A percentile compares a stretch with the other conserved stretches of the same genome.
Evolutionary conservation across 2,329 filamentous ascomycete genomes (phyloP).

Genomic region (Xylariaceae sp.): DNA sequence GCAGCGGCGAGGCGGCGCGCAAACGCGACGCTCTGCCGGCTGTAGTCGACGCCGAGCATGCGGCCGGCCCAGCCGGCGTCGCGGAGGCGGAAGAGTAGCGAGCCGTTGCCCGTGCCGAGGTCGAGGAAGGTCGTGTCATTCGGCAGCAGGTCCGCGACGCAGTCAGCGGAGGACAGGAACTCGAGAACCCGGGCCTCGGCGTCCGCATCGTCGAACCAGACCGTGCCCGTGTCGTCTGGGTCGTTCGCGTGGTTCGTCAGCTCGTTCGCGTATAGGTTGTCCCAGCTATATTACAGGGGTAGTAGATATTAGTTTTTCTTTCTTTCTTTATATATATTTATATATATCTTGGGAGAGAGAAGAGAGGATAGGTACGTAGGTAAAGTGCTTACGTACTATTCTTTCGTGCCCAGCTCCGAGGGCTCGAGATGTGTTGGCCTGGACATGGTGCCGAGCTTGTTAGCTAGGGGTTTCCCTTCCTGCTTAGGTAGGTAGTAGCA

Average conservation of each 20-base stretch:
- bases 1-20: constrained; percentile 64
- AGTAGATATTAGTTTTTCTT: too few relatives aligned
- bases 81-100: constrained; percentile 80
- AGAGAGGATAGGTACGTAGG: constrained; percentile 2
- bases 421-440: constrained; percentile 72
- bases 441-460: constrained; percentile 12
- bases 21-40: constrained; percentile 71
- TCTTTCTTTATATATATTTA: not conserved
- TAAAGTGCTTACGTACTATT: constrained; percentile 67
- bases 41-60: constrained; percentile 91
- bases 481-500: too few relatives aligned
- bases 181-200: constrained; percentile 79
- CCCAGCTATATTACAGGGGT: too few relatives aligned
- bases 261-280: constrained; percentile 72
- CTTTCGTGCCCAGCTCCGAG: constrained; percentile 81
- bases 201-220: constrained; percentile 95
- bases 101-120: constrained; percentile 92
- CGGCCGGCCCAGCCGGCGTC: constrained; percentile 65
- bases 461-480: too few relatives aligned
- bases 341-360: not conserved
- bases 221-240: constrained; percentile 79
- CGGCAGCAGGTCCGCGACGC: constrained; percentile 7
- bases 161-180: constrained; percentile 58
- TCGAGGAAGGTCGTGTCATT: constrained; percentile 70
- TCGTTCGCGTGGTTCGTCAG: constrained; percentile 71